Percentiles rank a stretch among this genome's conserved stretches.
Conservation (phyloP, 768 basidiomycete species). For the Russula brevipes region DNA sequence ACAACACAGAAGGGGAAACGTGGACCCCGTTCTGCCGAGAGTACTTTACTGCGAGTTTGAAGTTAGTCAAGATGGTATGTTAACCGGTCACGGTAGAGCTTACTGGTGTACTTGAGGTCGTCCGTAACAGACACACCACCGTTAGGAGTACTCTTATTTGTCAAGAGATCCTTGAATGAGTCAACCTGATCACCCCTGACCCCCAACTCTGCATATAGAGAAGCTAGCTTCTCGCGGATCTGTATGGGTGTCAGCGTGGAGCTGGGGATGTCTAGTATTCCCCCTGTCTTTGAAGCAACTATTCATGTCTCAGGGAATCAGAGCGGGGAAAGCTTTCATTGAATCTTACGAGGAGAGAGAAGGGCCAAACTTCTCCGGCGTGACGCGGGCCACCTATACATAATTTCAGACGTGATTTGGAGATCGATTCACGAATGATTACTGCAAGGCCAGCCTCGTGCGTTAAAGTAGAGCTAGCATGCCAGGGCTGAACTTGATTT, state of each 20-base stretch:
- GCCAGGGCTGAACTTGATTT: slow-evolving; percentile 77
- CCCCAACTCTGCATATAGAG: slow-evolving; percentile 46
- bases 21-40: slow-evolving; percentile 89
- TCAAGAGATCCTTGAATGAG: slow-evolving; percentile 57
- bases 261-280: slow-evolving; percentile 78
- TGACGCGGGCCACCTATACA: slow-evolving; percentile 55
- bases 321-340: neutral
- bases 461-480: slow-evolving; percentile 63
- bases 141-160: slow-evolving; percentile 59
- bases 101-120: slow-evolving; percentile 86
- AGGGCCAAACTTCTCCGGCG: slow-evolving; percentile 80
- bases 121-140: slow-evolving; percentile 80
- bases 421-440: slow-evolving; percentile 24
- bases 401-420: neutral
- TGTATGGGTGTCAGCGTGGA: slow-evolving; percentile 62
- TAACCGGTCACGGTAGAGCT: slow-evolving; percentile 28
- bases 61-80: neutral
- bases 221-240: slow-evolving; percentile 68
- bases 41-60: slow-evolving; percentile 65
- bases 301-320: slow-evolving; percentile 1
- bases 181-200: slow-evolving; percentile 47
- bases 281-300: slow-evolving; percentile 73
- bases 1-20: slow-evolving; percentile 78
- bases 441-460: slow-evolving; percentile 84
- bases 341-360: slow-evolving; percentile 53